These are phyloP conservation scores for Coemansia sp. DNA, from an alignment of 192 early-diverging fungal species.

Conservation along the genomic window DNA sequence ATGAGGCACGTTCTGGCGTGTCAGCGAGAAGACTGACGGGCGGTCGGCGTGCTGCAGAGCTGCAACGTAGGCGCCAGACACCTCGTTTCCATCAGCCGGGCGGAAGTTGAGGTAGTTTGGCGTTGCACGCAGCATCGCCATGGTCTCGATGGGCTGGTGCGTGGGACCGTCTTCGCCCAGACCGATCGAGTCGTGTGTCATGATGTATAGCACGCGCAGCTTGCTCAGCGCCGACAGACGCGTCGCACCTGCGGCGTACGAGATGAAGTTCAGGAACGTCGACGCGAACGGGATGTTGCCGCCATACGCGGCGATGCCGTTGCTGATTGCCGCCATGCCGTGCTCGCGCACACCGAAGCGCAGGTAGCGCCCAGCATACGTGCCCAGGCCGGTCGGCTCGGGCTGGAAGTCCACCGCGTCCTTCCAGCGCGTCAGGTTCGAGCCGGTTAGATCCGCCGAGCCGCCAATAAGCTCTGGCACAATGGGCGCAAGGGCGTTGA, in stretches of 20 bases:
- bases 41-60: slow-evolving; percentile 69
- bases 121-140: slow-evolving; percentile 83
- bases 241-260: slow-evolving; percentile 77
- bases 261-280: slow-evolving; percentile 93
- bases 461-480: slow-evolving; percentile 90
- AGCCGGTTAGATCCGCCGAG: slow-evolving; percentile 95
- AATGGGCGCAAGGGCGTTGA: slow-evolving; percentile 76
- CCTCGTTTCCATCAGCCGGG: slow-evolving; percentile 95
- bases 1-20: slow-evolving; percentile 94
- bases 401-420: slow-evolving; percentile 92
- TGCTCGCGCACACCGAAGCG: slow-evolving; percentile 98
- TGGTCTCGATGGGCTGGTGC: slow-evolving; percentile 97
- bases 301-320: slow-evolving; percentile 88
- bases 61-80: slow-evolving; percentile 82
- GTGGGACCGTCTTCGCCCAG: slow-evolving; percentile 99
- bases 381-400: slow-evolving; percentile 67
- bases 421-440: slow-evolving; percentile 97
- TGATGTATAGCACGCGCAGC: slow-evolving; percentile 92
- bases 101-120: slow-evolving; percentile 87
- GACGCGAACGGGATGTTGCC: slow-evolving; percentile 82
- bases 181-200: slow-evolving; percentile 99
- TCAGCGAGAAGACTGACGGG: slow-evolving; percentile 84
- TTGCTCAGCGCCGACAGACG: slow-evolving; percentile 87
- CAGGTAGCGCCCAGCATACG: slow-evolving; percentile 85
- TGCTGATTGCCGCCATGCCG: slow-evolving; percentile 92